Base-by-base conservation (phyloP, 208 protist species). In the Leishmania arabica region DNA sequence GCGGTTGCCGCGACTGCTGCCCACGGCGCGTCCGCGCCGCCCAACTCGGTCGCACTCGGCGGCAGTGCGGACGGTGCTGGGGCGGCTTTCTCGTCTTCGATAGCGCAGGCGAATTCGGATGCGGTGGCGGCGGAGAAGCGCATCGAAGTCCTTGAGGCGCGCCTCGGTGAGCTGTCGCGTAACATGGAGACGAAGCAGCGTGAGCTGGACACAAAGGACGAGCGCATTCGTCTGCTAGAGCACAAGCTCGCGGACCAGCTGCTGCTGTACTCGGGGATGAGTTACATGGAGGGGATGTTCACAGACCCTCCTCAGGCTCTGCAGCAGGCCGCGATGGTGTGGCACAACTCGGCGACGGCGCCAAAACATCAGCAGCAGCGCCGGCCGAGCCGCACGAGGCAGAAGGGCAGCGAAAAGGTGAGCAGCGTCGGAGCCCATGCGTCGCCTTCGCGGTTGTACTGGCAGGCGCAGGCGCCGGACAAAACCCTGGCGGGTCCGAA, bases 201-300 rank as follows among this genome's bases (percentile, higher is more conserved):
- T 8, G 90, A 94, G 64, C 60, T 95, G 45, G 86, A 85, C 40
- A 74, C 68, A 11, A 90, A 94, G 51, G 90, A 96, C 40, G 89
- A 93, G 78, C 89, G 94, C n/a, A 91, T 96, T 76, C 92, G 92
- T 2, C 86, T 95, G 80, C 84, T 97, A 34, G 91, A 97, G 66
- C 87, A 92, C 78, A 92, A 89, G n/a, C 88, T 97, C 9, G 94
- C 88, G 2, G 90, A 97, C 66, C 86, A 91, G 66, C 56, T 96
- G 17, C 87, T 97, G 21, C 70, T 75, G 64, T 71, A 81, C 77
- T 76, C 78, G 5, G 73, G 73, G 27, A 64, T 76, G 73, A 40
- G 71, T 15, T 80, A 69, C 62, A 76, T 82, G 78, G 73, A 47
- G 8, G 71, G n/a, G 40, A 17, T 79, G 27, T 9, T 62, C 2